Evolutionary conservation across 805 yeast species (phyloP).

Genomic region (Scheffersomyces lignosus): DNA sequence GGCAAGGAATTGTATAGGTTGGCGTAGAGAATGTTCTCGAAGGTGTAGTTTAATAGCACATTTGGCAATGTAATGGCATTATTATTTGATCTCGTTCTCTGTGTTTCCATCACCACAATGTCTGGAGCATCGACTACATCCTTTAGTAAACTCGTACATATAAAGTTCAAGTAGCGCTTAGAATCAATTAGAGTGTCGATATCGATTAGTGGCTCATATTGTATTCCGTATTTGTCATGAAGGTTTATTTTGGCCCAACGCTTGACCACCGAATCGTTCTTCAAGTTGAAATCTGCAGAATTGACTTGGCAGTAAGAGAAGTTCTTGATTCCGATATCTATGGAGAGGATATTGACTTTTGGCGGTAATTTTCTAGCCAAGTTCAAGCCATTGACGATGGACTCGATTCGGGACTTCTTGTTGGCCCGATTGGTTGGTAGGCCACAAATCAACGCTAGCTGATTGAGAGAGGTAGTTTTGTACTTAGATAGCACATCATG

Average conservation of each 20-base stretch:
- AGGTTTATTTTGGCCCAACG: slow-evolving; percentile 30
- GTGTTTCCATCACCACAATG: slow-evolving; percentile 37
- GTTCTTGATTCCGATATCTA: slow-evolving; percentile 44
- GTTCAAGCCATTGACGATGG: slow-evolving; percentile 8
- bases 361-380: slow-evolving; percentile 6
- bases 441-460: slow-evolving; percentile 23
- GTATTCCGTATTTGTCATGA: slow-evolving; percentile 17
- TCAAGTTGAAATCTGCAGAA: slow-evolving; percentile 1
- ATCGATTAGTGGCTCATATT: slow-evolving; percentile 9
- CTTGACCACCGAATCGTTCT: slow-evolving; percentile 1
- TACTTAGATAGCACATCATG: neutral
- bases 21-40: slow-evolving; percentile 38
- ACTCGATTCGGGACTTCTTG: slow-evolving; percentile 14
- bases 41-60: slow-evolving; percentile 35
- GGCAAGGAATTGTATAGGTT: slow-evolving; percentile 19
- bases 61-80: slow-evolving; percentile 38
- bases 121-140: slow-evolving; percentile 22
- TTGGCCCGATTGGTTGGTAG: slow-evolving; percentile 15
- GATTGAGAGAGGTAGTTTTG: slow-evolving; percentile 10
- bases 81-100: slow-evolving; percentile 37
- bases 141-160: slow-evolving; percentile 18
- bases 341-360: slow-evolving; percentile 18
- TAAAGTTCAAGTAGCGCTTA: slow-evolving; percentile 26
- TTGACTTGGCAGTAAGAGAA: slow-evolving; percentile 36
- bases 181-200: slow-evolving; percentile 20